Evolutionary conservation across 2,329 filamentous ascomycete species (phyloP), one percentile per base, ranked within the genome.

Genomic region (Macrophomina phaseolina): DNA sequence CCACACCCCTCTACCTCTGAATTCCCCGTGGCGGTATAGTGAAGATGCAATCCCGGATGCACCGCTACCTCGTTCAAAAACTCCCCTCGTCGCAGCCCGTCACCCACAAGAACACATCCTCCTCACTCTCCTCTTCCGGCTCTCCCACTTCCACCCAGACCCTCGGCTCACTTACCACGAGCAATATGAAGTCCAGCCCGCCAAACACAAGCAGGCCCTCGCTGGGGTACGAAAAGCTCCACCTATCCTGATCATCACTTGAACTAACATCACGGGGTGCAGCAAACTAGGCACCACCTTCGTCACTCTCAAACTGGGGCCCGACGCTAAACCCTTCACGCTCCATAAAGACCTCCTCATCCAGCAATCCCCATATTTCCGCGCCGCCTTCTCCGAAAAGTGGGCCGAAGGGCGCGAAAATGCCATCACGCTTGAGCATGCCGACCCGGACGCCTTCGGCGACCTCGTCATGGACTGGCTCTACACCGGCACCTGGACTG

Each of bases 381-480:
- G 46, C 14, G 45, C 49, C 14, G 60, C 45, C 9, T 49, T 63
- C 30, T 23, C 28, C 9, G 45, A 38, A 5, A 28, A 30, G 1
- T 61, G 38, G 23, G 14, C 14, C 7, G 60, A 63, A 18, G 45
- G 23, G 30, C 16, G 9, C 6, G 16, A 48, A 9, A 40, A 16
- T 12, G 5, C 11, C 45, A 49, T 63, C n/a, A 38, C 16, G 30
- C 46, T 63, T 9, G 46, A 4, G 1, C n/a, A 38, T 4, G 11
- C 36, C 2, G 62, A 55, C 28, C 12, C 38, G 5, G 49, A 45
- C 4, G 11, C 45, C 30, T 48, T 63, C 32, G 56, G n/a, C 9
- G 38, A 30, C 12, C 28, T 61, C 40, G 3, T 61, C 23, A 51
- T 38, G 23, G 46, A 40, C 28, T 63, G 60, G 45, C 46, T 63